Conservation (phyloP, 2,329 filamentous ascomycete genomes). For the Coniochaeta prunicola region DNA sequence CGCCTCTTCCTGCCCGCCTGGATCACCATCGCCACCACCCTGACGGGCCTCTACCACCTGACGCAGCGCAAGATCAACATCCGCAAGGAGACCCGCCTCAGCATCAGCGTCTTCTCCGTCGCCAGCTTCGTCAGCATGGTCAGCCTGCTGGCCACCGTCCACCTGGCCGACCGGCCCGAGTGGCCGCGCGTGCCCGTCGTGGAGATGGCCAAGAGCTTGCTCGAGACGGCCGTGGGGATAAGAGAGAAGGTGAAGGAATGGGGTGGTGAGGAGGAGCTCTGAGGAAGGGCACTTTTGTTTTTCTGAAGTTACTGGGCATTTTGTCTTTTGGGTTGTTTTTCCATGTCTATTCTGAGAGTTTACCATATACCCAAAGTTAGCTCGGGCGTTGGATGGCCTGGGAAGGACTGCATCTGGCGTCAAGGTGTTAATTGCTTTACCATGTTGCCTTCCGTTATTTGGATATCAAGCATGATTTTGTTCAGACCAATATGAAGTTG, state of each 20-base stretch:
- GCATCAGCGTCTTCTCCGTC: constrained; percentile 69
- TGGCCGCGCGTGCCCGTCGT: constrained; percentile 54
- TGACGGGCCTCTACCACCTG: constrained; percentile 69
- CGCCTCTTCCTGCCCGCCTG: constrained; percentile 68
- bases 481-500: too few relatives aligned
- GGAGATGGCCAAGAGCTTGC: constrained; percentile 33
- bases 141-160: constrained; percentile 58
- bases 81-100: constrained; percentile 69
- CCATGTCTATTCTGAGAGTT: not conserved
- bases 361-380: not conserved
- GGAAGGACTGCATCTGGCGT: not conserved
- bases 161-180: constrained; percentile 53
- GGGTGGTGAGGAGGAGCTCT: not conserved
- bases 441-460: not conserved
- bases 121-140: constrained; percentile 72
- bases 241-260: constrained; percentile 20
- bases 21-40: constrained; percentile 70
- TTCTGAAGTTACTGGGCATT: not conserved
- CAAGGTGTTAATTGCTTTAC: not conserved
- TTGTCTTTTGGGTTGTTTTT: not conserved
- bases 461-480: not conserved
- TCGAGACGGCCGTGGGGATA: constrained; percentile 20
- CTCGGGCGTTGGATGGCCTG: not conserved
- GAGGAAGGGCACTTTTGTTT: too few relatives aligned
- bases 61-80: constrained; percentile 75